A percentile compares a stretch with the other conserved stretches of the same genome.
phyloP scores from a whole-genome alignment of 1,284 basidiomycete species.

The Melampsora larici-populina region DNA sequence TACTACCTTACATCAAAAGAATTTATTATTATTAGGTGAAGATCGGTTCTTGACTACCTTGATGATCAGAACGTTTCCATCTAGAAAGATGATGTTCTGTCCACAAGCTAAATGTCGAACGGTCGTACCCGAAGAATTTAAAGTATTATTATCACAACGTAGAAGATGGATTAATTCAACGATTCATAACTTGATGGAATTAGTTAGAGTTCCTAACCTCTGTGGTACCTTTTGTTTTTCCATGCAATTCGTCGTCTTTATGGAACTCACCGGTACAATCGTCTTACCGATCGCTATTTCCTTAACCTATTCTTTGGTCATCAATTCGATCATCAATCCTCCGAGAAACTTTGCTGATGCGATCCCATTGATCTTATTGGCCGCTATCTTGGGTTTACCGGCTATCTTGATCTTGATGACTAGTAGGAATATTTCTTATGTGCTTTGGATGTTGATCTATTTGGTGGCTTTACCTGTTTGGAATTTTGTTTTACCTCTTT shows the following conservation, averaged over 20 bases:
- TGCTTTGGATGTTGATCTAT: slow-evolving; percentile 97
- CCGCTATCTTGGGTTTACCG: slow-evolving; percentile 87
- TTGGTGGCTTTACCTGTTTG: slow-evolving; percentile 85
- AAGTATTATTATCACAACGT: slow-evolving; percentile 87
- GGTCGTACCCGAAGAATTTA: slow-evolving; percentile 92
- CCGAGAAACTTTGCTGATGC: slow-evolving; percentile 84
- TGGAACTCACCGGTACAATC: slow-evolving; percentile 94
- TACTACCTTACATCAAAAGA: slow-evolving; percentile 95
- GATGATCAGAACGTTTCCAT: slow-evolving; percentile 88
- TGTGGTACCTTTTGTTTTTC: slow-evolving; percentile 60
- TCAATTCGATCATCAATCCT: slow-evolving; percentile 69
- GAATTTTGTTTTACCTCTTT: slow-evolving; percentile 90
- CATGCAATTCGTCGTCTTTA: slow-evolving; percentile 82
- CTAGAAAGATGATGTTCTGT: slow-evolving; percentile 96
- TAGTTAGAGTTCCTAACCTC: slow-evolving; percentile 90
- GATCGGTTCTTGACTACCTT: slow-evolving; percentile 97
- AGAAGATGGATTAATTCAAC: slow-evolving; percentile 99
- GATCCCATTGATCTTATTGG: slow-evolving; percentile 85
- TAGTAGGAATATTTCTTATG: slow-evolving; percentile 88
- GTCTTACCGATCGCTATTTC: slow-evolving; percentile 91
- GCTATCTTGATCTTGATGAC: slow-evolving; percentile 88
- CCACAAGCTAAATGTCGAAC: slow-evolving; percentile 94
- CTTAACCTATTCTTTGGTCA: slow-evolving; percentile 83
- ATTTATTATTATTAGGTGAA: slow-evolving; percentile 90
- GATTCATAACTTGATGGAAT: slow-evolving; percentile 98